Evolutionary conservation across 208 protist genomes (phyloP).

Genomic region (Wallacemonas sp.): DNA sequence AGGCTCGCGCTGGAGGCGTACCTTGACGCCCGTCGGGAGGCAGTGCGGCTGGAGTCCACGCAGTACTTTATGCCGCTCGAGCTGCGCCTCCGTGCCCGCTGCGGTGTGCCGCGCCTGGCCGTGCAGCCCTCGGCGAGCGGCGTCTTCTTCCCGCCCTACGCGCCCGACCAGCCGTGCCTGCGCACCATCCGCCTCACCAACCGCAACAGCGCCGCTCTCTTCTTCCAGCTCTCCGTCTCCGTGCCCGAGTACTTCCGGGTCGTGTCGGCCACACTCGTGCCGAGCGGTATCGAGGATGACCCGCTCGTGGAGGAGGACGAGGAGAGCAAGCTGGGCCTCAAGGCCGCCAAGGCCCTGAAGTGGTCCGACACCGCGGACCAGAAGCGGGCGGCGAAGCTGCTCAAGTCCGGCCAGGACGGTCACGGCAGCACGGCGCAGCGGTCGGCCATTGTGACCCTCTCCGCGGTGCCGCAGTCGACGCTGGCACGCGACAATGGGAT

Average conservation of each 20-base stretch:
- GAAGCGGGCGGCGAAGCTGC: slow-evolving; percentile 23
- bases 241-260: slow-evolving; percentile 29
- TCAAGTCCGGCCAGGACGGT: slow-evolving; percentile 14
- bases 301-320: slow-evolving; percentile 43
- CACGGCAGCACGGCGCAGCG: not conserved
- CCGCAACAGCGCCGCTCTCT: slow-evolving; percentile 67
- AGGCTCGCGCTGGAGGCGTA: slow-evolving; percentile 57
- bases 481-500: not conserved
- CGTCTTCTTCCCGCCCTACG: slow-evolving; percentile 48
- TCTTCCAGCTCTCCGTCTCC: slow-evolving; percentile 54
- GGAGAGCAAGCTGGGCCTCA: slow-evolving; percentile 17
- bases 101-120: slow-evolving; percentile 62
- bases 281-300: slow-evolving; percentile 38
- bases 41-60: slow-evolving; percentile 45
- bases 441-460: not conserved
- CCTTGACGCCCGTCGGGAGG: slow-evolving; percentile 49
- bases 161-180: slow-evolving; percentile 31
- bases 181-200: slow-evolving; percentile 81
- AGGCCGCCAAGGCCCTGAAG: slow-evolving; percentile 26
- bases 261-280: slow-evolving; percentile 27
- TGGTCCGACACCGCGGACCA: slow-evolving; percentile 27
- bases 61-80: slow-evolving; percentile 82
- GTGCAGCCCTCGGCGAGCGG: slow-evolving; percentile 69
- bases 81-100: slow-evolving; percentile 74
- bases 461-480: slow-evolving; percentile 10